Percentiles rank a stretch among this genome's conserved stretches.
Evolutionary conservation across 345 rosid species (phyloP).

Genomic region (Murraya paniculata): DNA sequence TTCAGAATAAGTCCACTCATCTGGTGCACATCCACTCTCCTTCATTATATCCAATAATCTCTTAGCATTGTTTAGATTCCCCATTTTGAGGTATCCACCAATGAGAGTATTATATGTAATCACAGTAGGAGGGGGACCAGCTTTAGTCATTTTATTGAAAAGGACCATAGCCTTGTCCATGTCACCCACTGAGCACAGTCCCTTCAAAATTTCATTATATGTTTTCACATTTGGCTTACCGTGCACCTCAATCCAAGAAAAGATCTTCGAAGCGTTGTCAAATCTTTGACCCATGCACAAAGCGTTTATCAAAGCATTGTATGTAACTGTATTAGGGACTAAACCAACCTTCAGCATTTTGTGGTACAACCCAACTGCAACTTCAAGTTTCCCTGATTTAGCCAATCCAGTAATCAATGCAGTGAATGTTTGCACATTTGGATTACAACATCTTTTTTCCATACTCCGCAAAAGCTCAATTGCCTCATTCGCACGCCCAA

Average conservation of each 20-base stretch:
- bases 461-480: conserved; percentile 39
- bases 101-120: conserved; percentile 55
- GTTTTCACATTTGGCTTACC: conserved; percentile 36
- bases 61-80: conserved; percentile 41
- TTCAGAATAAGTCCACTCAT: conserved; percentile 58
- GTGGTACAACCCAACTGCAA: conserved; percentile 60
- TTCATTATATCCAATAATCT: conserved; percentile 52
- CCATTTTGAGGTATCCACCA: conserved; percentile 36
- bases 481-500: conserved; percentile 53
- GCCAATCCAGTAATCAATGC: conserved; percentile 53
- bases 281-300: conserved; percentile 31
- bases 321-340: conserved; percentile 47
- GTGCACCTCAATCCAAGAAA: conserved; percentile 46
- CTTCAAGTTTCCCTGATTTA: conserved; percentile 37
- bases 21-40: conserved; percentile 39
- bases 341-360: conserved; percentile 52
- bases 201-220: conserved; percentile 47
- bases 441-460: conserved; percentile 42
- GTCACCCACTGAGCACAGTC: conserved; percentile 36
- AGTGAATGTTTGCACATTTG: conserved; percentile 59
- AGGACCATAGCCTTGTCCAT: conserved; percentile 53
- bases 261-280: conserved; percentile 38
- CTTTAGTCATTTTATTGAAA: conserved; percentile 40
- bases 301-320: conserved; percentile 54
- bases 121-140: conserved; percentile 48